These are phyloP conservation scores for Malus asiatica DNA, from an alignment of 306 rosid genomes.

Conservation along the genomic window DNA sequence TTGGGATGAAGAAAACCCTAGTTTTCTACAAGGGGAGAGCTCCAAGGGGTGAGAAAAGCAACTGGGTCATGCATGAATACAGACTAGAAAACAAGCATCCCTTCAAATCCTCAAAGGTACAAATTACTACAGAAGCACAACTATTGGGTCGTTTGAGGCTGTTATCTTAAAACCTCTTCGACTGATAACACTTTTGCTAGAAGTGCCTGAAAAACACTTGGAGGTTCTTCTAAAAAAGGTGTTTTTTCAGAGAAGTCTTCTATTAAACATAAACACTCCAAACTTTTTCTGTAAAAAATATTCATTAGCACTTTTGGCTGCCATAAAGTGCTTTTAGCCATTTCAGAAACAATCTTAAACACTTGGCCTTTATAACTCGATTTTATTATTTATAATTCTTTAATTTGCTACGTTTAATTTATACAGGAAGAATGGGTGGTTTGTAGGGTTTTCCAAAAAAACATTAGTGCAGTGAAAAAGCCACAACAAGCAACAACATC, in stretches of 20 bases:
- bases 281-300: too few relatives aligned
- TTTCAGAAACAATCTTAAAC: too few relatives aligned
- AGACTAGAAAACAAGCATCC: slow-evolving; percentile 55
- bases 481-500: slow-evolving; percentile 44
- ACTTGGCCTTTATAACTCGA: background rate
- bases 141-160: background rate
- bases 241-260: background rate
- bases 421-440: slow-evolving; percentile 92
- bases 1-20: slow-evolving; percentile 95
- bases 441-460: slow-evolving; percentile 85
- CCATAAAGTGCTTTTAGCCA: background rate
- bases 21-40: slow-evolving; percentile 92
- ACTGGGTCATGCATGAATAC: slow-evolving; percentile 98
- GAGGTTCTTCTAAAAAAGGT: background rate
- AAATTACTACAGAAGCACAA: background rate
- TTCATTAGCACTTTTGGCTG: background rate
- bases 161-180: background rate
- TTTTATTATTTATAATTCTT: background rate
- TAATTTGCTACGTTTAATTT: background rate
- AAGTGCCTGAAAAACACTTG: background rate
- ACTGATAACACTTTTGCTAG: background rate
- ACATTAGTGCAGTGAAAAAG: slow-evolving; percentile 33
- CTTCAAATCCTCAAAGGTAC: slow-evolving; percentile 54
- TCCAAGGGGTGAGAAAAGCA: slow-evolving; percentile 87
- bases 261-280: background rate